A percentile compares a stretch with the other conserved stretches of the same genome.
Conservation (phyloP, 2,329 filamentous ascomycete genomes). For the Conoideocrella luteorostrata region DNA sequence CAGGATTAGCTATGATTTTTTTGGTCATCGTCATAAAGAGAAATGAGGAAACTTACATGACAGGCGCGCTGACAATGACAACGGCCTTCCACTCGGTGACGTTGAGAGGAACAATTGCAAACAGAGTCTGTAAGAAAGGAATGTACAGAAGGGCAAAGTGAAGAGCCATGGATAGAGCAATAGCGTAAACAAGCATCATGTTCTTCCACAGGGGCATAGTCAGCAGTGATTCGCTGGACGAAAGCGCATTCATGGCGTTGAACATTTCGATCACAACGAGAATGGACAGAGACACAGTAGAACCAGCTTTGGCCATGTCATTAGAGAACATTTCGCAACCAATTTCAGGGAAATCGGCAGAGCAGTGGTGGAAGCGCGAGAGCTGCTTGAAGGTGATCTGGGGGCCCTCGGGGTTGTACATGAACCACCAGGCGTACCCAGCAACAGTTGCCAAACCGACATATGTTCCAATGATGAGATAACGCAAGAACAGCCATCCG, state of each 20-base stretch:
- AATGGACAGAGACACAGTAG: conserved; percentile 84
- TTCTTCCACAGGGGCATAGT: conserved; percentile 97
- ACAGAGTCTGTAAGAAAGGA: conserved; percentile 79
- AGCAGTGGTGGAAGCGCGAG: conserved; percentile 90
- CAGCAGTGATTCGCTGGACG: conserved; percentile 86
- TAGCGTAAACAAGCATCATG: conserved; percentile 96
- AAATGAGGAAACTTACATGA: conserved; percentile 63
- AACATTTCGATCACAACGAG: conserved; percentile 99
- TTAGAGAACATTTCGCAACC: conserved; percentile 89
- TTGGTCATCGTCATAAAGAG: not conserved
- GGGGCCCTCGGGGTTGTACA: conserved; percentile 86
- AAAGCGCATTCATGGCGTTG: conserved; percentile 97
- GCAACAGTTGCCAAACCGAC: conserved; percentile 92
- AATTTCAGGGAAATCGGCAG: conserved; percentile 75
- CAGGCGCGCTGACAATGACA: conserved; percentile 77
- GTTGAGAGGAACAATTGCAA: conserved; percentile 84
- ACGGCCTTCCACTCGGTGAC: conserved; percentile 90
- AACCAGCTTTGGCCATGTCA: conserved; percentile 79
- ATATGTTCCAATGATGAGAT: conserved; percentile 92
- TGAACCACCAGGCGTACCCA: conserved; percentile 99
- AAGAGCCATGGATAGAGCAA: conserved; percentile 83
- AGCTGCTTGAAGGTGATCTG: conserved; percentile 89
- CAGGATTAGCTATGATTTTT: conserved; percentile 17
- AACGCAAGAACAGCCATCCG: conserved; percentile 95
- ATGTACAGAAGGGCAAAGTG: conserved; percentile 93